Evolutionary conservation across 805 yeast genomes (phyloP).

Genomic region (Ogataea nakhonphanomensis): DNA sequence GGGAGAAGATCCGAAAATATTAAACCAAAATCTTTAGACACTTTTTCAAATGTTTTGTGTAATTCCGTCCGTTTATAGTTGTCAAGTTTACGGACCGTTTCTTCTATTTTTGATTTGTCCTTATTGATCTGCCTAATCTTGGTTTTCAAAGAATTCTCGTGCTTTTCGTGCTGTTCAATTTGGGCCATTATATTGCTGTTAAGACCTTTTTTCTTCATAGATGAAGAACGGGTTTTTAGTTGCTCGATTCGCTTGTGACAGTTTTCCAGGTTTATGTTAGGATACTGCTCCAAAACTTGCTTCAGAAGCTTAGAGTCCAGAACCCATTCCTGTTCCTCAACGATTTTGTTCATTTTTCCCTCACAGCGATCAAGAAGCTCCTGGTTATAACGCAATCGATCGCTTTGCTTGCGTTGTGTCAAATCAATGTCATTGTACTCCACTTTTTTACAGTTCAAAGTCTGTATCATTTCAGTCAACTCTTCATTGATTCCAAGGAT

Average conservation of each 20-base stretch:
- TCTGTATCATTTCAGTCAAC: slow-evolving; percentile 52
- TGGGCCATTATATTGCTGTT: slow-evolving; percentile 84
- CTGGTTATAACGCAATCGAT: slow-evolving; percentile 41
- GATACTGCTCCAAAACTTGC: slow-evolving; percentile 57
- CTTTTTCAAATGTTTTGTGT: slow-evolving; percentile 80
- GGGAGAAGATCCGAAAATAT: slow-evolving; percentile 88
- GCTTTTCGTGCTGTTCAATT: slow-evolving; percentile 89
- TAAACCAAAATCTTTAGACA: slow-evolving; percentile 82
- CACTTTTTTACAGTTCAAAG: slow-evolving; percentile 43
- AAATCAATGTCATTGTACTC: slow-evolving; percentile 46
- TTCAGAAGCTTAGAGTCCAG: slow-evolving; percentile 56
- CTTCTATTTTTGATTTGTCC: slow-evolving; percentile 86
- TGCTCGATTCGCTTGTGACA: slow-evolving; percentile 54
- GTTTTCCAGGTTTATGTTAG: slow-evolving; percentile 59
- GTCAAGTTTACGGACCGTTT: slow-evolving; percentile 78
- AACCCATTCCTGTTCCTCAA: slow-evolving; percentile 70
- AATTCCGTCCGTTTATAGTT: slow-evolving; percentile 82
- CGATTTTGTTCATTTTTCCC: slow-evolving; percentile 41
- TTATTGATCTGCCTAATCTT: slow-evolving; percentile 86
- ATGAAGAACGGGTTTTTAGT: slow-evolving; percentile 56
- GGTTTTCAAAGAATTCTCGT: slow-evolving; percentile 67
- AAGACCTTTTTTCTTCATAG: slow-evolving; percentile 71
- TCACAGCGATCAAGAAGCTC: slow-evolving; percentile 28
- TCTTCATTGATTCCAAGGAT: slow-evolving; percentile 75
- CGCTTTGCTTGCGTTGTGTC: slow-evolving; percentile 52